Conservation (phyloP, 768 basidiomycete species). For the Kwoniella sp. region DNA sequence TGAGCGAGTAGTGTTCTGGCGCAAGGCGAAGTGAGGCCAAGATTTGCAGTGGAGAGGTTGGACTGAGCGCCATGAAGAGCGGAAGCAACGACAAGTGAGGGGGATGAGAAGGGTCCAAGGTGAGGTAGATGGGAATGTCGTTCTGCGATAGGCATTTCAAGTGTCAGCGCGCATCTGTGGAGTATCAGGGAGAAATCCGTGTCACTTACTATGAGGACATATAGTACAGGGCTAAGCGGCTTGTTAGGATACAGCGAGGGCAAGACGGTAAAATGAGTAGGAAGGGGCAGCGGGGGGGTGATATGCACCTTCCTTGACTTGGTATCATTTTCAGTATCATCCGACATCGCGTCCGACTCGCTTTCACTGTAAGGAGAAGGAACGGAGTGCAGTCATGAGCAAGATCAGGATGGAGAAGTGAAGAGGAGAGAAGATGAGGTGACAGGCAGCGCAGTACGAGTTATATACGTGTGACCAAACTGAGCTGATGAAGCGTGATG, state of each 20-base stretch:
- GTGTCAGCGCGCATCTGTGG: too few species aligned
- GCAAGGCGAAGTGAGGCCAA: conserved; percentile 19
- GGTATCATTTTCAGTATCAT: background rate
- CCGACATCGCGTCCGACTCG: background rate
- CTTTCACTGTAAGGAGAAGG: background rate
- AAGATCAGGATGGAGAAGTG: too few species aligned
- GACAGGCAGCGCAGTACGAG: too few species aligned
- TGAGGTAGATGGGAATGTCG: conserved; percentile 34
- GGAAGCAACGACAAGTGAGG: conserved; percentile 39
- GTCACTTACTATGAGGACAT: conserved; percentile 20
- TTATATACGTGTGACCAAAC: too few species aligned
- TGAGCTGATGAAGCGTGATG: too few species aligned
- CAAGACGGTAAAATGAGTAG: conserved; percentile 17
- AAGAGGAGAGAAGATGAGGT: too few species aligned
- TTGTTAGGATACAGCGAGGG: conserved; percentile 13
- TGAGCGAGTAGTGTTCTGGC: conserved; percentile 9
- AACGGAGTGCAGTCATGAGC: too few species aligned
- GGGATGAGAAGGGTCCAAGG: conserved; percentile 27
- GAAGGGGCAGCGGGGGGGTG: conserved; percentile 18
- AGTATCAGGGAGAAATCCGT: background rate
- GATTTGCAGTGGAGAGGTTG: conserved; percentile 24
- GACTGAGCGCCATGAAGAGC: conserved; percentile 28
- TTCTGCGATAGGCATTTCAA: too few species aligned
- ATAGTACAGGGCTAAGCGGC: conserved; percentile 20
- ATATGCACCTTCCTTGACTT: background rate